Conservation (phyloP, 78 protist genomes). For the Dictyostelium purpureum region DNA sequence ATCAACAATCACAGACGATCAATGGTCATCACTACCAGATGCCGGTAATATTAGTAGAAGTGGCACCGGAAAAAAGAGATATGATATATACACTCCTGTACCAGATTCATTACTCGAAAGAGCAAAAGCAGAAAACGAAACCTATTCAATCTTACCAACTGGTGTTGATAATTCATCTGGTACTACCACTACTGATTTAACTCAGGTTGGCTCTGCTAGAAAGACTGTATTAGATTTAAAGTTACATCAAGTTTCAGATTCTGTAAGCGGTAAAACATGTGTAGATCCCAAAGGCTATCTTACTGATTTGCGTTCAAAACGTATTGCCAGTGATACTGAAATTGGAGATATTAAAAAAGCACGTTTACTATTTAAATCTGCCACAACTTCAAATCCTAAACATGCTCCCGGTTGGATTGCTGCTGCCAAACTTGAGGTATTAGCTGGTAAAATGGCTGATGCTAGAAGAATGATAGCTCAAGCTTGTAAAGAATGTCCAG, state of each 20-base stretch:
- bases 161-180: slow-evolving; percentile 5
- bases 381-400: slow-evolving; percentile 81
- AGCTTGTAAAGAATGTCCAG: slow-evolving; percentile 90
- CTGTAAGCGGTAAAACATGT: slow-evolving; percentile 94
- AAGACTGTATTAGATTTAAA: slow-evolving; percentile 76
- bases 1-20: slow-evolving; percentile 44
- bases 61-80: neutral
- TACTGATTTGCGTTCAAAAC: slow-evolving; percentile 82
- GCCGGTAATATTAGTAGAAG: slow-evolving; percentile 38
- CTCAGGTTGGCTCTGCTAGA: slow-evolving; percentile 89
- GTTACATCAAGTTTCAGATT: slow-evolving; percentile 85
- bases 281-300: slow-evolving; percentile 97
- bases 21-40: slow-evolving; percentile 86
- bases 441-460: slow-evolving; percentile 86
- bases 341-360: slow-evolving; percentile 93
- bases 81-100: slow-evolving; percentile 70
- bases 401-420: slow-evolving; percentile 95
- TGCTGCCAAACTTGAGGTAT: slow-evolving; percentile 93
- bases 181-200: slow-evolving; percentile 84
- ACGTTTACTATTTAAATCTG: slow-evolving; percentile 84
- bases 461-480: slow-evolving; percentile 91
- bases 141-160: neutral
- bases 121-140: slow-evolving; percentile 71
- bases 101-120: slow-evolving; percentile 79
- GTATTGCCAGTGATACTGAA: slow-evolving; percentile 56